These are phyloP conservation scores for Tripterygium wilfordii DNA, from an alignment of 177 flowering plant genomes.

Conservation along the genomic window DNA sequence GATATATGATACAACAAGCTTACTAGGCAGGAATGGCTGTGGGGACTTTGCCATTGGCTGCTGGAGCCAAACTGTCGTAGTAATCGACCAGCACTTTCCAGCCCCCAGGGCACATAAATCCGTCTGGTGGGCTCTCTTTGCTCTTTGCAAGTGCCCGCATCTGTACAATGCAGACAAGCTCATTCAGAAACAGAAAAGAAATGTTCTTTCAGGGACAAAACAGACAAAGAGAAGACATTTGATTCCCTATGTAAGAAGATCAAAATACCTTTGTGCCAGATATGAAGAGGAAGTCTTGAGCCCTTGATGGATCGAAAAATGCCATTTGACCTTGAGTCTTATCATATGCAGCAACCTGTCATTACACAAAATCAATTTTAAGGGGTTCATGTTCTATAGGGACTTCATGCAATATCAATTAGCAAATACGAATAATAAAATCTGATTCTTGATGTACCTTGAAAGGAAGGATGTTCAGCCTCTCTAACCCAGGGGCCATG, in stretches of 20 bases:
- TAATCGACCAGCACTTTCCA: conserved; percentile 91
- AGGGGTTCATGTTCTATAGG: not conserved
- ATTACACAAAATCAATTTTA: not conserved
- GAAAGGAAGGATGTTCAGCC: conserved; percentile 58
- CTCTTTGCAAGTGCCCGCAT: conserved; percentile 83
- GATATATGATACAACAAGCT: conserved; percentile 3
- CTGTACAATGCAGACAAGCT: conserved; percentile 25
- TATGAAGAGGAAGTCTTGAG: conserved; percentile 85
- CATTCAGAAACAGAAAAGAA: not conserved
- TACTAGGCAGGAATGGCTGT: conserved; percentile 55
- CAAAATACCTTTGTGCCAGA: conserved; percentile 81
- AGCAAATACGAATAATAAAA: not conserved
- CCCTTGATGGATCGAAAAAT: conserved; percentile 92
- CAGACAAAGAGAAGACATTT: too few relatives aligned
- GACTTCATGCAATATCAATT: too few relatives aligned
- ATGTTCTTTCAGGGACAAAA: too few relatives aligned
- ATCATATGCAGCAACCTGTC: conserved; percentile 97
- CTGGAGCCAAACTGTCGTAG: conserved; percentile 61
- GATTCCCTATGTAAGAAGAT: too few relatives aligned
- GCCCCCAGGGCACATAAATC: conserved; percentile 92
- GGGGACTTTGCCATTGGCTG: conserved; percentile 50
- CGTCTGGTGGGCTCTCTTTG: conserved; percentile 77
- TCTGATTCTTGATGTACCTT: conserved; percentile 19
- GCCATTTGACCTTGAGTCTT: conserved; percentile 86
- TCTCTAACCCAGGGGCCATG: conserved; percentile 65